Conservation (phyloP, 306 rosid genomes). For the Abrus precatorius region DNA sequence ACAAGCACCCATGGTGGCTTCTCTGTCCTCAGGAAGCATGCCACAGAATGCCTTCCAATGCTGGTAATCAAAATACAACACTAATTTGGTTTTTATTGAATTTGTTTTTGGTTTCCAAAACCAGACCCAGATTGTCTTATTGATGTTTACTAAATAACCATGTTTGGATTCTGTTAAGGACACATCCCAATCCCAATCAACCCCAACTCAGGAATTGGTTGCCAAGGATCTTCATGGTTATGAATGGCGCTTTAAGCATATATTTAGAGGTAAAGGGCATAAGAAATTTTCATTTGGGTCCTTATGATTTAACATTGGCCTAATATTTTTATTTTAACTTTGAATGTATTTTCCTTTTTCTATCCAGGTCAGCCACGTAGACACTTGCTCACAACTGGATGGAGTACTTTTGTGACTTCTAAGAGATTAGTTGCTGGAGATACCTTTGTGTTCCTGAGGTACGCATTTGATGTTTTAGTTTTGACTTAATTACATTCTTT, state of each 20-base stretch:
- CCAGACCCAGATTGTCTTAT: neutral
- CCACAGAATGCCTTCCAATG: conserved; percentile 93
- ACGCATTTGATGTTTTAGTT: neutral
- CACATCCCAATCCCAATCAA: conserved; percentile 79
- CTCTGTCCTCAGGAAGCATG: conserved; percentile 93
- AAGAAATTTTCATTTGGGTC: conserved; percentile 22
- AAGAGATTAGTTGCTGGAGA: conserved; percentile 93
- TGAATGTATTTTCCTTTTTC: conserved; percentile 28
- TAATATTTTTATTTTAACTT: conserved; percentile 33
- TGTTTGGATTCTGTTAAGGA: conserved; percentile 60
- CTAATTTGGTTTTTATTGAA: neutral
- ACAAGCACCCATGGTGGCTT: conserved; percentile 99
- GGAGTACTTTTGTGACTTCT: conserved; percentile 96
- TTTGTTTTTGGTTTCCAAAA: conserved; percentile 5
- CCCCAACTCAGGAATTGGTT: conserved; percentile 94
- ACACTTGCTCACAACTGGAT: conserved; percentile 96
- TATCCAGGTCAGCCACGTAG: conserved; percentile 94
- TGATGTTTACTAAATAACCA: conserved; percentile 1
- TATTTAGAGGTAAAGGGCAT: conserved; percentile 78
- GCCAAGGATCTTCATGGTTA: conserved; percentile 94
- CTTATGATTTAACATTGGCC: conserved; percentile 16
- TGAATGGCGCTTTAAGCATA: conserved; percentile 96
- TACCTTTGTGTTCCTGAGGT: conserved; percentile 92
- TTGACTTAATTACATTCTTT: too few relatives aligned
- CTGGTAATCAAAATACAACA: conserved; percentile 60